A percentile compares a stretch with the other conserved stretches of the same genome.
These are phyloP conservation scores for Ogataea nonfermentans DNA, from an alignment of 805 yeast species.

Conservation along the genomic window DNA sequence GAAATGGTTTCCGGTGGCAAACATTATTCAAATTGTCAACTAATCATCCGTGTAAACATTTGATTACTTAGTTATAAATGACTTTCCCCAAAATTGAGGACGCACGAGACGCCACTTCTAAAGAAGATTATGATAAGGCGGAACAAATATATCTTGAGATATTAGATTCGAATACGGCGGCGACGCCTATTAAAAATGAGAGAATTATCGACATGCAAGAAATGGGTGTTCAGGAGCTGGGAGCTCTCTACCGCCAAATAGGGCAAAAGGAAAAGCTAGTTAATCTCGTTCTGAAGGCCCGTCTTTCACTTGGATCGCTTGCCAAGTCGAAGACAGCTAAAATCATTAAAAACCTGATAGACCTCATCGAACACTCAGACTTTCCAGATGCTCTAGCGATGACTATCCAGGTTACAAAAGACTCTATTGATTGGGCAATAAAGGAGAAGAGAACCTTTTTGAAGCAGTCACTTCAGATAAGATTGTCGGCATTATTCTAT, in stretches of 20 bases:
- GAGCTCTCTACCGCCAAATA: slow-evolving; percentile 58
- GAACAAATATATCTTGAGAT: slow-evolving; percentile 57
- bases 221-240: slow-evolving; percentile 70
- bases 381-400: slow-evolving; percentile 51
- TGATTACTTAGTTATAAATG: slow-evolving; percentile 20
- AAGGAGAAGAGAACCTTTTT: slow-evolving; percentile 81
- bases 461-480: slow-evolving; percentile 83
- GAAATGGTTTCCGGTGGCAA: slow-evolving; percentile 12
- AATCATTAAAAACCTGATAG: slow-evolving; percentile 78
- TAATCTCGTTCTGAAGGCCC: slow-evolving; percentile 62
- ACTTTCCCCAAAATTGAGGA: slow-evolving; percentile 42
- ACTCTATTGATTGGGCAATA: slow-evolving; percentile 84
- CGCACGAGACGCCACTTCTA: slow-evolving; percentile 59
- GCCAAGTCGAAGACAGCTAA: slow-evolving; percentile 96
- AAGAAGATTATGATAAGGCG: slow-evolving; percentile 52
- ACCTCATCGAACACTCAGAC: slow-evolving; percentile 64
- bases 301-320: slow-evolving; percentile 62
- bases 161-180: slow-evolving; percentile 32
- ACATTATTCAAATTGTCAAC: slow-evolving; percentile 1
- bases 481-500: slow-evolving; percentile 74
- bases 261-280: slow-evolving; percentile 51
- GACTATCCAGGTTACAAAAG: slow-evolving; percentile 71
- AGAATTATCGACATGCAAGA: slow-evolving; percentile 56
- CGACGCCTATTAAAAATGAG: slow-evolving; percentile 32
- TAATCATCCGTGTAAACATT: too few species aligned